Percentiles rank a stretch among this genome's conserved stretches.
These are phyloP conservation scores for Spiraea crenata DNA, from an alignment of 331 rosid species.

Conservation along the genomic window DNA sequence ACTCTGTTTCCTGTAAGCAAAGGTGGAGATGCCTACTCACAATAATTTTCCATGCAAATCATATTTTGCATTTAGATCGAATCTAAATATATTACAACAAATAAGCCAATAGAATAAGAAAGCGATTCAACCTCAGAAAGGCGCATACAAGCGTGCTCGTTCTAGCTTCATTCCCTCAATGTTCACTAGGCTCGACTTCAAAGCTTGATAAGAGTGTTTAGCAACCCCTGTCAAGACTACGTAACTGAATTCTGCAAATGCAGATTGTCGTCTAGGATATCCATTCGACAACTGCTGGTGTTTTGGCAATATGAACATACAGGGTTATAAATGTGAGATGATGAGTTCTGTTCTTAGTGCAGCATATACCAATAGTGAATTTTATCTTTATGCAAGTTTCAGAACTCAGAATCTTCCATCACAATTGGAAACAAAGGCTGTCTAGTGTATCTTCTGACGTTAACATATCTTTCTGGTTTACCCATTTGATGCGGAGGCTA, in stretches of 20 bases:
- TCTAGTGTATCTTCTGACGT: neutral
- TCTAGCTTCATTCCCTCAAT: too few relatives aligned
- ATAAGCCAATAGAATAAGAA: too few relatives aligned
- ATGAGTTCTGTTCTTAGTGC: neutral
- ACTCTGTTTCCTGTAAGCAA: too few relatives aligned
- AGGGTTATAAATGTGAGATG: neutral
- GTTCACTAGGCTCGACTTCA: too few relatives aligned
- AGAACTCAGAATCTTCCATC: neutral
- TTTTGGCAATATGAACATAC: slow-evolving; percentile 8
- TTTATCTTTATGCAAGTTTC: too few relatives aligned
- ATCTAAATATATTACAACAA: too few relatives aligned
- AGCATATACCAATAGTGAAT: neutral
- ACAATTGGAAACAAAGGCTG: neutral
- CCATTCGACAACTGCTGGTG: neutral
- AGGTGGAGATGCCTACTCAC: too few relatives aligned
- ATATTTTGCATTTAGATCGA: too few relatives aligned
- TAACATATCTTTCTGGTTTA: neutral
- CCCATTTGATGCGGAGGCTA: too few relatives aligned
- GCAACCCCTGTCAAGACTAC: slow-evolving; percentile 23
- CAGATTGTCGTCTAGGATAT: neutral
- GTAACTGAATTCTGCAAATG: slow-evolving; percentile 12
- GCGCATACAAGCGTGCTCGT: too few relatives aligned
- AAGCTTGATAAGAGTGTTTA: slow-evolving; percentile 63
- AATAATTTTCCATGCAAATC: too few relatives aligned
- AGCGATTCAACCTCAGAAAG: too few relatives aligned